phyloP scores from a whole-genome alignment of 2,329 filamentous ascomycete species.

The Chaetomium olivaceum region DNA sequence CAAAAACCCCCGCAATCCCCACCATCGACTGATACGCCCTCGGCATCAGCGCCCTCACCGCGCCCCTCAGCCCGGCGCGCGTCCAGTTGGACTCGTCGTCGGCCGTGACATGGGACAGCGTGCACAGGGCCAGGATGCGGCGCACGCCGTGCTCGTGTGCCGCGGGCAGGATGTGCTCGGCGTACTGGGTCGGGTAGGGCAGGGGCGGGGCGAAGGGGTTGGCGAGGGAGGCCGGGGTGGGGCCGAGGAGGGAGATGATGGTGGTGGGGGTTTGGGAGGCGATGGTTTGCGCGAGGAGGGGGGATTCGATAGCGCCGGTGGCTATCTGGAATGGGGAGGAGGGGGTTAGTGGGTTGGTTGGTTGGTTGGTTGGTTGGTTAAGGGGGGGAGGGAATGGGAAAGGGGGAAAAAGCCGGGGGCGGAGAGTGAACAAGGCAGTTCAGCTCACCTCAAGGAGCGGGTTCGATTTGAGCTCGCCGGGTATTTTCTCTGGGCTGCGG shows the following conservation, averaged over 20 bases:
- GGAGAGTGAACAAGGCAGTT: too few relatives aligned
- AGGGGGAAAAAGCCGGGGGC: not conserved
- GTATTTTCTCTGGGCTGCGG: not conserved
- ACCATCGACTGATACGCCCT: not conserved
- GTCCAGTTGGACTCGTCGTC: not conserved
- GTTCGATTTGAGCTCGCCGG: not conserved
- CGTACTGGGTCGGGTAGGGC: not conserved
- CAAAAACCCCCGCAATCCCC: not conserved
- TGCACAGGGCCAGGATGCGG: not conserved
- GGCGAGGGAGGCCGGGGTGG: not conserved
- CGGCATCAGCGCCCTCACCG: not conserved
- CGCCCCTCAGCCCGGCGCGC: too few relatives aligned
- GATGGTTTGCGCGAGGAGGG: not conserved
- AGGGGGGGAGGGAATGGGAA: too few relatives aligned
- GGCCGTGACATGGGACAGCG: not conserved
- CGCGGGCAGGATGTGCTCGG: not conserved
- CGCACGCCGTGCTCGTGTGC: not conserved
- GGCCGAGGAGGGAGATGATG: conserved; percentile 1
- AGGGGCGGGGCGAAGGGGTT: not conserved
- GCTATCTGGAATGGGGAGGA: not conserved
- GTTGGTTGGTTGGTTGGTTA: not conserved
- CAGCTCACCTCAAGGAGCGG: not conserved
- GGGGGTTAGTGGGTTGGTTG: not conserved
- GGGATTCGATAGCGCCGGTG: not conserved
- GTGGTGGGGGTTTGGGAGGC: not conserved